Base-by-base conservation (phyloP, 257 asterid species). In the Solanum appendiculatum region DNA sequence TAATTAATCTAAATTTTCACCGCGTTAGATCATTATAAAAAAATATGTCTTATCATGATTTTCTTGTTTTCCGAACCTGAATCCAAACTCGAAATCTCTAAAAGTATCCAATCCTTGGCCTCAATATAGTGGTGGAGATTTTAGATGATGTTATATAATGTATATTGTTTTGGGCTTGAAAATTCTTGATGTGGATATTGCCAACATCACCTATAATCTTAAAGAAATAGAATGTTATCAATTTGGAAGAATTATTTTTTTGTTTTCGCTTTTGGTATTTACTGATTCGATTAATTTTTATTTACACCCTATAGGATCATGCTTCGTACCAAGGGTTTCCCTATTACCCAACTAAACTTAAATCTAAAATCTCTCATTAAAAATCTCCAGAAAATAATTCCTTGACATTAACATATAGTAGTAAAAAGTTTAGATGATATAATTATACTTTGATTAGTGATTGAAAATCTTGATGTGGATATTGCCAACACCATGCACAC, bases 161-260 rank as follows among this genome's bases (percentile, higher is more conserved):
- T 20, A 54, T 54, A 42, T 77, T 75, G 56, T 40, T 77, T 77
- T 1, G 60, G 63, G 84, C 39, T 80, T 46, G 2, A 46, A 16
- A 80, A 9, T 4, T 46, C 25, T 27, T 46, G 10, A 29, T 46
- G 42, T 80, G 18, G 29, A 16, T 46, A n/a, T 80, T 46, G 20
- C 66, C 20, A 46, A 80, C 85, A 80, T 18, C 29, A 29, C 66
- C 29, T 80, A n/a, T n/a, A 75, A 75, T 75, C 83, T 23, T 72
- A 34, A 3, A 72, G 8, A 72, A 72, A 72, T 18, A 20, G 9
- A 34, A 34, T 5, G 46, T 1, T 0, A 70, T 72, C 27, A 23
- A 18, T 34, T 34, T 72, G 46, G 80, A 3, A 34, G 2, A 9
- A 33, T 31, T 7, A 69, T 15, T 31, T 31, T 21, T 16, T 16